Conservation (phyloP, 495 filamentous ascomycete species). For the Penicillium arizonense region DNA sequence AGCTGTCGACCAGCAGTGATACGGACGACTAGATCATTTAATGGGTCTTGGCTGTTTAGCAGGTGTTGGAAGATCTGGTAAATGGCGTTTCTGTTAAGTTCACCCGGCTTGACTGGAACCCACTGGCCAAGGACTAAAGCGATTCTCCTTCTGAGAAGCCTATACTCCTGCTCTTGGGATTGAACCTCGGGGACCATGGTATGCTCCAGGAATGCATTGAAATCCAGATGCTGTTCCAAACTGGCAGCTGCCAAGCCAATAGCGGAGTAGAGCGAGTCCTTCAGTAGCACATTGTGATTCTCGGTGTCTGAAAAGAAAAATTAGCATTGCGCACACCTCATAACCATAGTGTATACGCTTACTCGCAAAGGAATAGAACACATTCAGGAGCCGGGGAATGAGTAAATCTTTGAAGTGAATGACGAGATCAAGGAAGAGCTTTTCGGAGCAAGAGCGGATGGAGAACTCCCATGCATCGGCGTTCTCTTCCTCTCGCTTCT, state of each 20-base stretch:
- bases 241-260: slow-evolving; percentile 81
- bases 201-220: slow-evolving; percentile 71
- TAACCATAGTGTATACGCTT: slow-evolving; percentile 21
- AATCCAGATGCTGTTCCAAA: slow-evolving; percentile 70
- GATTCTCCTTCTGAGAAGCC: slow-evolving; percentile 83
- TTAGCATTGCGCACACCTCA: neutral
- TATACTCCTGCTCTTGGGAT: slow-evolving; percentile 70
- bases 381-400: slow-evolving; percentile 69
- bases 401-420: slow-evolving; percentile 80
- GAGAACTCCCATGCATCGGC: slow-evolving; percentile 84
- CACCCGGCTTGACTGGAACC: slow-evolving; percentile 70
- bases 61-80: slow-evolving; percentile 89
- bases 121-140: slow-evolving; percentile 87
- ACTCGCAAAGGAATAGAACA: slow-evolving; percentile 74
- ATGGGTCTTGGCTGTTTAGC: slow-evolving; percentile 69
- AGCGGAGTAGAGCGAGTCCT: slow-evolving; percentile 91
- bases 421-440: slow-evolving; percentile 87
- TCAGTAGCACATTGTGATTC: slow-evolving; percentile 71
- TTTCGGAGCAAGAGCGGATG: slow-evolving; percentile 86
- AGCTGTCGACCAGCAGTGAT: slow-evolving; percentile 87
- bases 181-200: slow-evolving; percentile 80
- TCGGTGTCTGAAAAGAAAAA: slow-evolving; percentile 38
- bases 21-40: slow-evolving; percentile 90
- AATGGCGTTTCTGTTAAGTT: slow-evolving; percentile 64
- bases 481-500: slow-evolving; percentile 74